Conservation (phyloP, 495 filamentous ascomycete genomes). For the Neurospora intermedia region DNA sequence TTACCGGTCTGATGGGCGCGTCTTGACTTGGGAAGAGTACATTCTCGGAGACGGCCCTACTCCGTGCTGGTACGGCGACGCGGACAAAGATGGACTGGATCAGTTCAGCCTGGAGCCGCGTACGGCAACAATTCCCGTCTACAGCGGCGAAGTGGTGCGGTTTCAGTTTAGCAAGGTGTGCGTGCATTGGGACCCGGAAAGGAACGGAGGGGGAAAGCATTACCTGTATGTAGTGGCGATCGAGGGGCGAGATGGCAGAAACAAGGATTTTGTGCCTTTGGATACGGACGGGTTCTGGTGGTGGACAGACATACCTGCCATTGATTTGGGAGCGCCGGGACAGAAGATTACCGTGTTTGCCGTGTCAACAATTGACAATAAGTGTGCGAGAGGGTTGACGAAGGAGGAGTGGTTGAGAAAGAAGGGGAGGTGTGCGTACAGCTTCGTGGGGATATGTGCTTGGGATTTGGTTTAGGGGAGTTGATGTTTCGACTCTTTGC, state of each 20-base stretch:
- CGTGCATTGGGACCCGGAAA: slow-evolving; percentile 63
- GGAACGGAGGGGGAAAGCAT: slow-evolving; percentile 50
- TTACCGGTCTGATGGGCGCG: slow-evolving; percentile 45
- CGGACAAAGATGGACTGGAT: slow-evolving; percentile 51
- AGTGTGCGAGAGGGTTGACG: slow-evolving; percentile 57
- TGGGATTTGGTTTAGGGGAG: slow-evolving; percentile 56
- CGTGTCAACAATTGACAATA: slow-evolving; percentile 51
- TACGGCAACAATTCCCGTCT: slow-evolving; percentile 45
- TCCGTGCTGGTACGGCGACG: slow-evolving; percentile 40
- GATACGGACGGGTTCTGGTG: slow-evolving; percentile 57
- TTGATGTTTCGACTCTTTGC: neutral
- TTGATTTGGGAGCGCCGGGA: slow-evolving; percentile 57
- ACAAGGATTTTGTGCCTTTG: slow-evolving; percentile 54
- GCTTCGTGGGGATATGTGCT: slow-evolving; percentile 48
- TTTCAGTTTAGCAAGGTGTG: slow-evolving; percentile 72
- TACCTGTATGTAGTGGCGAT: slow-evolving; percentile 57
- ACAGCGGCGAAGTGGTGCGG: slow-evolving; percentile 38
- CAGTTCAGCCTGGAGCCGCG: slow-evolving; percentile 50
- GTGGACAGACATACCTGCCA: slow-evolving; percentile 60
- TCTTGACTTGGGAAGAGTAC: slow-evolving; percentile 69
- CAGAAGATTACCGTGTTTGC: slow-evolving; percentile 52
- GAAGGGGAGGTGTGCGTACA: slow-evolving; percentile 50
- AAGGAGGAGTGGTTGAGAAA: slow-evolving; percentile 51
- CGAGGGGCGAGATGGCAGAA: slow-evolving; percentile 53
- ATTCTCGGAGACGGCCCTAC: slow-evolving; percentile 43